These are phyloP conservation scores for Cadophora malorum DNA, from an alignment of 2,329 filamentous ascomycete genomes.

Conservation along the genomic window DNA sequence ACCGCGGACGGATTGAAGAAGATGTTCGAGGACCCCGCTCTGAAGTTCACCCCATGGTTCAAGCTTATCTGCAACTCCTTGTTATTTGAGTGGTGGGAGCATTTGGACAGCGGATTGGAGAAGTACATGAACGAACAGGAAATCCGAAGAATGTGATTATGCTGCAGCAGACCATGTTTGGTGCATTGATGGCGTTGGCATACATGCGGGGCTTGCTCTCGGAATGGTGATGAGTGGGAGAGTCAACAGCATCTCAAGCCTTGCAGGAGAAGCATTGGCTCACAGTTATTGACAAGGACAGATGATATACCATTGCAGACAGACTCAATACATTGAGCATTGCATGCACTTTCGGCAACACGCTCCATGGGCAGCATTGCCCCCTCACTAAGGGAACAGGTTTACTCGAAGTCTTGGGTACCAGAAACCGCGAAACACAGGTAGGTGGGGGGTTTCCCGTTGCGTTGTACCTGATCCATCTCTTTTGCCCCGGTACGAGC, in stretches of 20 bases:
- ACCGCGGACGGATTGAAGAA: conserved; percentile 80
- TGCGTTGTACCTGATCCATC: not conserved
- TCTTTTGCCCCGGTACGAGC: not conserved
- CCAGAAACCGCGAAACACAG: too few species aligned
- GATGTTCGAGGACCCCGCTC: conserved; percentile 80
- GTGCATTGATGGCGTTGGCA: conserved; percentile 19
- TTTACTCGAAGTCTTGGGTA: not conserved
- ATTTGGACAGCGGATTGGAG: conserved; percentile 80
- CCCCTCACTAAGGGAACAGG: not conserved
- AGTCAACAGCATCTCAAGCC: conserved; percentile 1
- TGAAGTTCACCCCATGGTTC: conserved; percentile 98
- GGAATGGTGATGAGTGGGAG: conserved; percentile 15
- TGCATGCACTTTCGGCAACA: conserved; percentile 16
- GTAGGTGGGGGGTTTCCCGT: conserved; percentile 4
- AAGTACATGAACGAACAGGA: conserved; percentile 85
- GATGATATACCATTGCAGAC: conserved; percentile 28
- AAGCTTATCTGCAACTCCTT: conserved; percentile 98
- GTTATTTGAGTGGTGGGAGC: conserved; percentile 97
- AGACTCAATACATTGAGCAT: conserved; percentile 26
- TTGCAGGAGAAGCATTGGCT: conserved; percentile 18
- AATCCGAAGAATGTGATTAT: conserved; percentile 78
- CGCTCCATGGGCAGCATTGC: not conserved
- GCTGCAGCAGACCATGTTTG: conserved; percentile 16
- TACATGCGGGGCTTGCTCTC: conserved; percentile 2
- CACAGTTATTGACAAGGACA: conserved; percentile 20